Evolutionary conservation across 192 early-diverging fungal species (phyloP).

Genomic region (Podila epigama): DNA sequence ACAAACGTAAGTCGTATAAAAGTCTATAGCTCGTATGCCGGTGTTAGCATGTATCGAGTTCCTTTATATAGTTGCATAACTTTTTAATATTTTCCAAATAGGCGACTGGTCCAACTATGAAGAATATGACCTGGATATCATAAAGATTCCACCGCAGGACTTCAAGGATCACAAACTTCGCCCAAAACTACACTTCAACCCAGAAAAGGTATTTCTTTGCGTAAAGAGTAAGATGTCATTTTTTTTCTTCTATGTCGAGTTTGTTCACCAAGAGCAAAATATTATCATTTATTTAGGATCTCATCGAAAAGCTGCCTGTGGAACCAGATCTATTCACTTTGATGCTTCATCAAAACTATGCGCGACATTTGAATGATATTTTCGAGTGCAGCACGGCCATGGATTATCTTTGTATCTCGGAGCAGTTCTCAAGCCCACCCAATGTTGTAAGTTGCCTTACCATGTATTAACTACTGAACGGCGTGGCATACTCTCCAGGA

Average conservation of each 20-base stretch:
- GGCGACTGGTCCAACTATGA: conserved; percentile 14
- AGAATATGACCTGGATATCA: conserved; percentile 21
- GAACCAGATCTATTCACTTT: conserved; percentile 60
- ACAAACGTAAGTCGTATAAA: conserved; percentile 50
- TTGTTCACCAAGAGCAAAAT: too few species aligned
- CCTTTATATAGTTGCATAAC: neutral
- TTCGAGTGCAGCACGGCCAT: conserved; percentile 58
- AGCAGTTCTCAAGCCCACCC: conserved; percentile 27
- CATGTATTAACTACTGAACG: too few species aligned
- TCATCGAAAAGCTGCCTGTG: conserved; percentile 60
- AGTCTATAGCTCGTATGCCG: too few species aligned
- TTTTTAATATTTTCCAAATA: neutral
- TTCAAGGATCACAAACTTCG: conserved; percentile 4
- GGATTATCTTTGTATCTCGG: conserved; percentile 59
- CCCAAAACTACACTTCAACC: conserved; percentile 25
- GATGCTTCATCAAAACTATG: conserved; percentile 68
- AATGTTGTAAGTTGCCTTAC: neutral
- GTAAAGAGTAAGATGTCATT: neutral
- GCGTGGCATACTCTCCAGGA: too few species aligned
- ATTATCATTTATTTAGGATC: conserved; percentile 19
- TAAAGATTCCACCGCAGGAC: conserved; percentile 16
- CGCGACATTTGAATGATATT: conserved; percentile 53
- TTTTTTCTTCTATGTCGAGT: too few species aligned
- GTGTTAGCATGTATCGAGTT: neutral
- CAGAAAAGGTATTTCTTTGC: conserved; percentile 20